phyloP scores from a whole-genome alignment of 1,139 yeast species.

The Geotrichum aggregatum region DNA sequence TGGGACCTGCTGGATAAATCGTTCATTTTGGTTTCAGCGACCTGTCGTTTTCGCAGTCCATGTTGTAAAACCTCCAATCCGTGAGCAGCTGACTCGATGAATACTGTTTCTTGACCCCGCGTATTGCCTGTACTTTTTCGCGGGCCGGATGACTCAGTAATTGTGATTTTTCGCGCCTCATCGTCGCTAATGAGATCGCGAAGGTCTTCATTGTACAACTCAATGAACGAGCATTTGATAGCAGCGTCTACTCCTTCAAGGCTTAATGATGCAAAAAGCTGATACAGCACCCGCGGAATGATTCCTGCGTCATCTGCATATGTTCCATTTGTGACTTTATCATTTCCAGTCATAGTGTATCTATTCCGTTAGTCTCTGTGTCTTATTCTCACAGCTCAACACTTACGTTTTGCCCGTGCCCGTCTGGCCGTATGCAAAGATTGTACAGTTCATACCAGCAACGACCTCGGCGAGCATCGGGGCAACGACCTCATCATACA shows the following conservation, averaged over 20 bases:
- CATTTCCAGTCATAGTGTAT: constrained; percentile 76
- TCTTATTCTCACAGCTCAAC: neutral
- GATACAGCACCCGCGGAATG: constrained; percentile 59
- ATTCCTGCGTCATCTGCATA: constrained; percentile 52
- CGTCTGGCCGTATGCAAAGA: constrained; percentile 85
- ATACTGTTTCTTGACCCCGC: constrained; percentile 50
- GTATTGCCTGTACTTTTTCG: constrained; percentile 39
- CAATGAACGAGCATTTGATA: constrained; percentile 66
- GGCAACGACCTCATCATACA: constrained; percentile 57
- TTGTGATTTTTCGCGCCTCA: constrained; percentile 40
- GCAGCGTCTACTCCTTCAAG: constrained; percentile 47
- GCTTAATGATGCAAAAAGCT: constrained; percentile 48
- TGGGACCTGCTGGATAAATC: constrained; percentile 74
- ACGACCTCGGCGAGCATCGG: constrained; percentile 59
- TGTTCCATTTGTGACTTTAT: constrained; percentile 28
- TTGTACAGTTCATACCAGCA: constrained; percentile 57
- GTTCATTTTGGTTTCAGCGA: constrained; percentile 66
- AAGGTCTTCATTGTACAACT: constrained; percentile 69
- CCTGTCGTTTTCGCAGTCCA: constrained; percentile 55
- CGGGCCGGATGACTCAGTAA: constrained; percentile 42
- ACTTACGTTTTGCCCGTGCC: constrained; percentile 74
- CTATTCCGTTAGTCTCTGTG: constrained; percentile 26
- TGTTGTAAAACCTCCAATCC: constrained; percentile 46
- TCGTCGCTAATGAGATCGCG: constrained; percentile 49
- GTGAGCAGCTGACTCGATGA: constrained; percentile 40